Percentiles rank a stretch among this genome's conserved stretches.
Conservation (phyloP, 1,284 basidiomycete genomes). For the Puccinia hordei region DNA sequence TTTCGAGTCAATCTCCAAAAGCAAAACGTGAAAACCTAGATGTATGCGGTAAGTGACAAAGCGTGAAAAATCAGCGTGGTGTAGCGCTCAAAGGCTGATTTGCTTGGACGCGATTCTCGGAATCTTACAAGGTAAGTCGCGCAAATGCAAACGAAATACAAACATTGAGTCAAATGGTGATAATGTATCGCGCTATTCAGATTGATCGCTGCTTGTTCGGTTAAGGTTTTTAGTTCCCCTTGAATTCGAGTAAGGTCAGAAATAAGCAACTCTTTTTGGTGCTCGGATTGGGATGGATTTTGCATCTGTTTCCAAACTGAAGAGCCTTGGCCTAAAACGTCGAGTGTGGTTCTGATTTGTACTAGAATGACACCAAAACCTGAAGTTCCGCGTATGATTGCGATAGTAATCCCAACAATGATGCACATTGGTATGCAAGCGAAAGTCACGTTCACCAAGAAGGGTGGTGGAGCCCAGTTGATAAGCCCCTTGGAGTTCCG, state of each 20-base stretch:
- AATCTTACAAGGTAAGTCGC: not conserved
- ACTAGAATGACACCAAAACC: not conserved
- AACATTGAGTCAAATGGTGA: not conserved
- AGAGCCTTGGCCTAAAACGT: not conserved
- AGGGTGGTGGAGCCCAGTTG: not conserved
- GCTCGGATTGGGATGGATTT: not conserved
- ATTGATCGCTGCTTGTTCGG: not conserved
- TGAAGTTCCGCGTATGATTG: not conserved
- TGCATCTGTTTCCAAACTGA: not conserved
- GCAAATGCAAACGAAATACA: not conserved
- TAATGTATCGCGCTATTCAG: not conserved
- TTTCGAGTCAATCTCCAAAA: constrained; percentile 3
- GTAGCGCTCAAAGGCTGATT: not conserved
- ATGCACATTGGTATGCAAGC: not conserved
- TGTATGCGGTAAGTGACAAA: not conserved
- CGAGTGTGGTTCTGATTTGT: not conserved
- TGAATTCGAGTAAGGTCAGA: not conserved
- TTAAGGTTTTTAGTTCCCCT: not conserved
- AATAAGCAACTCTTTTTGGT: not conserved
- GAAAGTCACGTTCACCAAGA: not conserved
- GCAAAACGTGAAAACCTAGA: not conserved
- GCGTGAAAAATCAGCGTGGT: not conserved
- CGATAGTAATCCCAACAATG: not conserved
- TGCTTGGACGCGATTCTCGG: not conserved
- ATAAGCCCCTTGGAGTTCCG: not conserved